Evolutionary conservation across 306 rosid genomes (phyloP).

Genomic region (Sicyos baderoa): DNA sequence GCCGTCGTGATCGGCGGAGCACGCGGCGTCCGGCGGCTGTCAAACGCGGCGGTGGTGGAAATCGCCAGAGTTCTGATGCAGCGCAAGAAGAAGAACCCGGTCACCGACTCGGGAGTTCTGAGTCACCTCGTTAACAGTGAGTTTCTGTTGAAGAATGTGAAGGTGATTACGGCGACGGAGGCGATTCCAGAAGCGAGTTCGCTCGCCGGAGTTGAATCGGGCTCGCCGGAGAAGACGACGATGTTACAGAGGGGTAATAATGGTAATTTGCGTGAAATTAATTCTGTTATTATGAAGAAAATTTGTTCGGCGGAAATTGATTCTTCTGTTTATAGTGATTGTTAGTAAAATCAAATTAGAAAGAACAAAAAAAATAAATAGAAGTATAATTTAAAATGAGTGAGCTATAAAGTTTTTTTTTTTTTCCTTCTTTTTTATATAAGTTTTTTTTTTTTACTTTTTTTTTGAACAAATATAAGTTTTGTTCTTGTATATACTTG

Average conservation of each 20-base stretch:
- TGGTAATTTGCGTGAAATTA: slow-evolving; percentile 32
- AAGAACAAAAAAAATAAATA: background rate
- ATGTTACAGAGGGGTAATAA: slow-evolving; percentile 41
- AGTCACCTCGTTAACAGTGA: slow-evolving; percentile 46
- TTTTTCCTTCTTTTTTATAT: too few relatives aligned
- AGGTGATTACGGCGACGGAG: slow-evolving; percentile 37
- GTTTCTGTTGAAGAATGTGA: slow-evolving; percentile 37
- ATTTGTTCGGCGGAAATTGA: slow-evolving; percentile 52
- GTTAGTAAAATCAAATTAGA: slow-evolving; percentile 28
- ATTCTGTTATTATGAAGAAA: slow-evolving; percentile 38
- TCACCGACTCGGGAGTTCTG: slow-evolving; percentile 48
- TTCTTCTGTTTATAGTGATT: slow-evolving; percentile 74
- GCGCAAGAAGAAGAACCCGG: slow-evolving; percentile 42
- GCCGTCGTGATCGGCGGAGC: slow-evolving; percentile 60
- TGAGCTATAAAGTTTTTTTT: background rate
- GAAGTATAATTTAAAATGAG: slow-evolving; percentile 11
- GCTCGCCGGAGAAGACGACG: slow-evolving; percentile 25
- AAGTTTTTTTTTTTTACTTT: background rate
- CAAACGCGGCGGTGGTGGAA: slow-evolving; percentile 40
- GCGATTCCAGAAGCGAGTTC: slow-evolving; percentile 47
- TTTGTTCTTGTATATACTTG: slow-evolving; percentile 11
- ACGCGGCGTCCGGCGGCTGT: slow-evolving; percentile 61
- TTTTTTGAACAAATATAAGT: background rate
- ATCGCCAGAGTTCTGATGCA: slow-evolving; percentile 52
- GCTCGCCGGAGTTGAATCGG: slow-evolving; percentile 15